Conservation (phyloP, 495 filamentous ascomycete species). For the Penicillium soppii region DNA sequence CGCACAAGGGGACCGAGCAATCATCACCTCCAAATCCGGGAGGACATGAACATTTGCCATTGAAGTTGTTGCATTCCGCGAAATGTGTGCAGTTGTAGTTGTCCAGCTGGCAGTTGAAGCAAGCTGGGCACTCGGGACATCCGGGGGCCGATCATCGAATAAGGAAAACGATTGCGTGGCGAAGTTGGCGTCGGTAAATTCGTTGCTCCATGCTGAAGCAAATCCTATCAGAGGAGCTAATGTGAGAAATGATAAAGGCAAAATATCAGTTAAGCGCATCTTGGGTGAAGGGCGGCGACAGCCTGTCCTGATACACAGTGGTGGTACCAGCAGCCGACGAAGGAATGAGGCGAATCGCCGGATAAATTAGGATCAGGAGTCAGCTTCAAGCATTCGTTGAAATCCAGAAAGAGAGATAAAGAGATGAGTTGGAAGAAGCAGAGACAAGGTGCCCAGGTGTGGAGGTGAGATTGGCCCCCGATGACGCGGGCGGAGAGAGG, state of each 20-base stretch:
- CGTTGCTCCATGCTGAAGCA: slow-evolving; percentile 25
- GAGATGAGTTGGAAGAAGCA: slow-evolving; percentile 12
- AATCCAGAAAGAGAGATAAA: background rate
- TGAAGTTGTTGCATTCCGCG: slow-evolving; percentile 78
- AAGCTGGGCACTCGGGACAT: slow-evolving; percentile 61
- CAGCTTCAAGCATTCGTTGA: slow-evolving; percentile 6
- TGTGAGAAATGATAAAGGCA: slow-evolving; percentile 27
- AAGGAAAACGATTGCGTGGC: slow-evolving; percentile 44
- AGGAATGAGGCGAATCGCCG: slow-evolving; percentile 14
- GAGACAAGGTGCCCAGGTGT: slow-evolving; percentile 17
- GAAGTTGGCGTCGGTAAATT: slow-evolving; percentile 31
- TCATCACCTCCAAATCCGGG: slow-evolving; percentile 91
- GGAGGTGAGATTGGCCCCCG: slow-evolving; percentile 23
- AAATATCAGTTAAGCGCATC: slow-evolving; percentile 31
- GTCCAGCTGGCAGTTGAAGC: slow-evolving; percentile 97
- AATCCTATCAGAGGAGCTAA: slow-evolving; percentile 24
- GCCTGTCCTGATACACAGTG: slow-evolving; percentile 6
- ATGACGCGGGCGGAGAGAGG: slow-evolving; percentile 44
- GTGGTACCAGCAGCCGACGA: slow-evolving; percentile 5
- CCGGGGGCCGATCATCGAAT: slow-evolving; percentile 58
- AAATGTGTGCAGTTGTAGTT: slow-evolving; percentile 89
- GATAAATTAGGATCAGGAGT: slow-evolving; percentile 1
- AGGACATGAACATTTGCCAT: slow-evolving; percentile 88
- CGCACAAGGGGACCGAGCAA: slow-evolving; percentile 84
- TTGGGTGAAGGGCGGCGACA: slow-evolving; percentile 16